Evolutionary conservation across 1,284 basidiomycete genomes (phyloP).

Genomic region (Cystobasidium pallidum): DNA sequence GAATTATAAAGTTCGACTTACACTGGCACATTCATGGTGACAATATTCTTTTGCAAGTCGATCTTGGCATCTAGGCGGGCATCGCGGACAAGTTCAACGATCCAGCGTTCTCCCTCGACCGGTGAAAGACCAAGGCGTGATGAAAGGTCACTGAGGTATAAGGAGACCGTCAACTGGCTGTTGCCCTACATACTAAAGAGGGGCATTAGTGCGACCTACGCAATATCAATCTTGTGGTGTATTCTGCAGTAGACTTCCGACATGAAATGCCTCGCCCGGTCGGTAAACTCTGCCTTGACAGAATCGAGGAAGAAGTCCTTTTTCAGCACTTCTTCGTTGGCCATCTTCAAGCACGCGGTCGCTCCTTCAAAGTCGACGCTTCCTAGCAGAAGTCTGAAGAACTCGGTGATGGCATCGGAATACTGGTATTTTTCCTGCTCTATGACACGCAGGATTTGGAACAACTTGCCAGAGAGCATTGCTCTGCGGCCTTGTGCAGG

Average conservation of each 20-base stretch:
- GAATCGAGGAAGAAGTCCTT: slow-evolving; percentile 94
- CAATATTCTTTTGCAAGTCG: slow-evolving; percentile 75
- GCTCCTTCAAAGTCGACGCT: slow-evolving; percentile 91
- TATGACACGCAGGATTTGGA: slow-evolving; percentile 85
- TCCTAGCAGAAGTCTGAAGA: slow-evolving; percentile 88
- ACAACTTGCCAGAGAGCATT: slow-evolving; percentile 42
- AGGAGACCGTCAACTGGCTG: slow-evolving; percentile 12
- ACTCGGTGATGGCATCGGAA: slow-evolving; percentile 87
- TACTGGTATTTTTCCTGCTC: slow-evolving; percentile 94
- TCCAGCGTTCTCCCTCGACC: slow-evolving; percentile 98
- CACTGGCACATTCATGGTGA: slow-evolving; percentile 43
- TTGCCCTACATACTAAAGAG: slow-evolving; percentile 22
- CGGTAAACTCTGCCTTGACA: slow-evolving; percentile 89
- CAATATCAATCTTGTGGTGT: slow-evolving; percentile 93
- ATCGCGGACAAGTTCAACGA: slow-evolving; percentile 96
- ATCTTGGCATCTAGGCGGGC: slow-evolving; percentile 97
- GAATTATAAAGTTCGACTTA: not conserved
- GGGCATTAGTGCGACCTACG: slow-evolving; percentile 61
- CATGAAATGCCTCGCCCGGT: slow-evolving; percentile 92
- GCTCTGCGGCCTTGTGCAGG: slow-evolving; percentile 39
- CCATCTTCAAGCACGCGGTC: slow-evolving; percentile 37
- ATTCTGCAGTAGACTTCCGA: slow-evolving; percentile 97
- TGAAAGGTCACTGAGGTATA: slow-evolving; percentile 73
- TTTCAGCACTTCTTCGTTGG: slow-evolving; percentile 78
- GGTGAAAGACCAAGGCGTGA: slow-evolving; percentile 85